Evolutionary conservation across 2,329 filamentous ascomycete genomes (phyloP).

Genomic region (Trichocomaceae sp.): DNA sequence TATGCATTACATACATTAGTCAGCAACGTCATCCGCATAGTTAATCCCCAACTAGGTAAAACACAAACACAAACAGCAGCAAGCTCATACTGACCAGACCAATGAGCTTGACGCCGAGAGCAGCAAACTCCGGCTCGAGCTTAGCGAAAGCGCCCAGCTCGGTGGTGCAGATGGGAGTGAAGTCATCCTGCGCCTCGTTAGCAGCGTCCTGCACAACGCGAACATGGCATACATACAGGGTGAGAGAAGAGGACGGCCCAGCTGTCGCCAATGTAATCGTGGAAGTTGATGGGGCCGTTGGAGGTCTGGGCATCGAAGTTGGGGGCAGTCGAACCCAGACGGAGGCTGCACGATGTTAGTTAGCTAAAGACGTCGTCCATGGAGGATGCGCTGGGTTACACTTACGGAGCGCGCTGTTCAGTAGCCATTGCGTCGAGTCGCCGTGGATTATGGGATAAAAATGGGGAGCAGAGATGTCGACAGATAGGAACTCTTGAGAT

Average conservation of each 20-base stretch:
- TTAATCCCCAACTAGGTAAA: too few species aligned
- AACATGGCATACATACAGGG: slow-evolving; percentile 32
- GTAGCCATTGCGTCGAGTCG: slow-evolving; percentile 38
- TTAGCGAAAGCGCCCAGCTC: slow-evolving; percentile 91
- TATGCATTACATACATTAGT: slow-evolving; percentile 17
- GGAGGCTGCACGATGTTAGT: slow-evolving; percentile 42
- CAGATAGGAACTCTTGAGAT: too few species aligned
- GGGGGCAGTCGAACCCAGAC: slow-evolving; percentile 60
- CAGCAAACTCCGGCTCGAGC: slow-evolving; percentile 78
- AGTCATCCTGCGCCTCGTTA: slow-evolving; percentile 52
- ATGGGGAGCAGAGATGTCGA: slow-evolving; percentile 7
- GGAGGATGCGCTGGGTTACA: slow-evolving; percentile 8
- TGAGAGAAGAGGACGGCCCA: slow-evolving; percentile 68
- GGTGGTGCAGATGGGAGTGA: slow-evolving; percentile 91
- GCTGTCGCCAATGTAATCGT: slow-evolving; percentile 63
- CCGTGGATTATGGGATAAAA: slow-evolving; percentile 3
- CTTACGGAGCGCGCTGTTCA: slow-evolving; percentile 38
- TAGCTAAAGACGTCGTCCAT: slow-evolving; percentile 9
- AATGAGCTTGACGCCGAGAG: slow-evolving; percentile 84
- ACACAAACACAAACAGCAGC: not conserved
- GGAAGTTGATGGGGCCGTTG: slow-evolving; percentile 61
- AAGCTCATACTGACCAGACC: slow-evolving; percentile 52
- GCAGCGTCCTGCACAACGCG: too few species aligned
- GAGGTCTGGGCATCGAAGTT: slow-evolving; percentile 66
- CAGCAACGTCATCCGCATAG: not conserved